These are phyloP conservation scores for Lentinus brumalis DNA, from an alignment of 768 basidiomycete genomes.

Conservation along the genomic window DNA sequence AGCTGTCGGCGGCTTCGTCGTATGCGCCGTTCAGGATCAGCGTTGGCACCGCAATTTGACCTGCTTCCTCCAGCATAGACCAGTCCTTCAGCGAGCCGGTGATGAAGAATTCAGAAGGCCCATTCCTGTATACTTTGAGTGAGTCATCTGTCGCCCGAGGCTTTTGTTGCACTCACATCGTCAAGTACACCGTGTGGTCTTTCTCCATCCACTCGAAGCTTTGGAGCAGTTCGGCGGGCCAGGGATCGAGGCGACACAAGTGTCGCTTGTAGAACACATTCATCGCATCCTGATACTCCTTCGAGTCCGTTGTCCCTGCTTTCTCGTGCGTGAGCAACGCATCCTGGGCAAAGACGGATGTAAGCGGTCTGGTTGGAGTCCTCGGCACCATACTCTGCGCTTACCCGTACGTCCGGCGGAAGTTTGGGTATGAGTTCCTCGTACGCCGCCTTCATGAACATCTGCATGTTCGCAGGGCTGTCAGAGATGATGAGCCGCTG, in stretches of 20 bases:
- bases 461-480: conserved; percentile 31
- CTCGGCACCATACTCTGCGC: conserved; percentile 25
- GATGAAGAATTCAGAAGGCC: conserved; percentile 40
- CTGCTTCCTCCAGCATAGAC: conserved; percentile 46
- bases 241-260: conserved; percentile 46
- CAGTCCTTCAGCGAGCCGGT: conserved; percentile 47
- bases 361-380: not conserved
- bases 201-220: conserved; percentile 38
- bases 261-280: conserved; percentile 43
- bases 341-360: conserved; percentile 10
- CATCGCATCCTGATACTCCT: conserved; percentile 49
- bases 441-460: conserved; percentile 36
- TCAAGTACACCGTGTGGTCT: conserved; percentile 50
- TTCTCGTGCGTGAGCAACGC: conserved; percentile 42
- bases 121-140: conserved; percentile 16
- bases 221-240: conserved; percentile 41
- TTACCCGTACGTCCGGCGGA: conserved; percentile 33
- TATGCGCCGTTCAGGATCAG: conserved; percentile 41
- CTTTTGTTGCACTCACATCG: conserved; percentile 40
- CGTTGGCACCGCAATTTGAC: conserved; percentile 39
- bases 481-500: conserved; percentile 34
- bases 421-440: conserved; percentile 36
- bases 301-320: conserved; percentile 42
- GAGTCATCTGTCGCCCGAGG: not conserved
- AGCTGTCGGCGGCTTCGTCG: conserved; percentile 44